Evolutionary conservation across 2,329 filamentous ascomycete species (phyloP).

Genomic region (Fusarium austroafricanum): DNA sequence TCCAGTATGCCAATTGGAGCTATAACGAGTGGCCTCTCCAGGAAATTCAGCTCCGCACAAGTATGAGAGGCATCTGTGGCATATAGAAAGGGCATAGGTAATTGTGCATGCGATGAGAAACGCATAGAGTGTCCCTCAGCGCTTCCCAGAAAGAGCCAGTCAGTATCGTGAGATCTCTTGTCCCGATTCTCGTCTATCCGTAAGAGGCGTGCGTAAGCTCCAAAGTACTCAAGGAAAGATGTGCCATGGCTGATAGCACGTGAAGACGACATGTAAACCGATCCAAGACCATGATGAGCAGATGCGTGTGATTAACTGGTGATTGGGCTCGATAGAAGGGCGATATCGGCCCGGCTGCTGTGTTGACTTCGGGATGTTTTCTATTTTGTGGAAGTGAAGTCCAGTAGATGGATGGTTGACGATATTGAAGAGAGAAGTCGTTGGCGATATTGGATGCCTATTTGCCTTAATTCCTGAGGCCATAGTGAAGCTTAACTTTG

Average conservation of each 20-base stretch:
- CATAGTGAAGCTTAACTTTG: neutral
- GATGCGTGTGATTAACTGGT: neutral
- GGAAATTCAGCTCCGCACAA: neutral
- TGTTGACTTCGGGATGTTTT: neutral
- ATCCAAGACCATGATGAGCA: neutral
- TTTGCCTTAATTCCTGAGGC: neutral
- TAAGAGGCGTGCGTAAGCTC: neutral
- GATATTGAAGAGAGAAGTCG: neutral
- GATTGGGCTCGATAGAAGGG: neutral
- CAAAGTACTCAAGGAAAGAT: neutral
- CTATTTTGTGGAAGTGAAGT: no score
- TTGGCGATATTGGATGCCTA: neutral
- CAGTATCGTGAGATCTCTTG: neutral
- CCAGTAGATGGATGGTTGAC: neutral
- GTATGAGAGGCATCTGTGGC: neutral
- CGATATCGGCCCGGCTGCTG: slow-evolving; percentile 17
- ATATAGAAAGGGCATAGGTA: neutral
- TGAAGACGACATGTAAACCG: neutral
- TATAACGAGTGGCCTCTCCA: neutral
- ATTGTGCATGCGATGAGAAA: neutral
- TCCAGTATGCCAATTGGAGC: neutral
- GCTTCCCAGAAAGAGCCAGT: neutral
- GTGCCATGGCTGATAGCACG: neutral
- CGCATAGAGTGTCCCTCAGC: neutral
- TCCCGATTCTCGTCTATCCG: neutral